Evolutionary conservation across 129 eudicot genomes (phyloP), one percentile per base, ranked within the genome.

Genomic region (Flaveria linearis): DNA sequence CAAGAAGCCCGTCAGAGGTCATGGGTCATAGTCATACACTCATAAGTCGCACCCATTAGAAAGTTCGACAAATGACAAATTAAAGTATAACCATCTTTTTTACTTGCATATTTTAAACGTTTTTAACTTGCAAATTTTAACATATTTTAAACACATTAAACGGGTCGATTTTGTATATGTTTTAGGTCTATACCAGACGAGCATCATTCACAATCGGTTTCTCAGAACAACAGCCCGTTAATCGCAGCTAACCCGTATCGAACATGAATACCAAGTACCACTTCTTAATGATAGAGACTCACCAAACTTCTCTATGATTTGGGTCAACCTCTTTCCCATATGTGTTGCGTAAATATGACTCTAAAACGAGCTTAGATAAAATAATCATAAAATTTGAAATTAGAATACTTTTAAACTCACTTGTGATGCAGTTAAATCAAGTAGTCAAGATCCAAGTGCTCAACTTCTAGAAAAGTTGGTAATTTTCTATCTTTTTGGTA

Each of bases 381-480:
- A 63, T 63, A 63, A 63, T 63, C 69, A 30, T 63, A 63, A 63
- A 63, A 0, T 63, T 63, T 61, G 17, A 61, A 61, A 14, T 61
- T 61, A 25, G 69, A 63, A 63, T 63, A 30, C 30, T 63, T 63
- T 28, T 63, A 30, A 30, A 30, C 69, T 63, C 69, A 63, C 5
- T 63, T 63, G 69, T 63, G 69, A 30, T 63, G 69, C 69, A 63
- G 69, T 63, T 63, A 63, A 63, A 63, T 63, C 69, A 63, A 30
- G 46, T 30, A 63, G 69, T 63, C 69, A 63, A 63, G 69, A 63
- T 63, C 33, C 42, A 63, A 63, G 69, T 28, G 69, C 69, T 63
- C 43, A 0, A 63, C 69, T 63, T 63, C 69, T 63, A 63, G 69
- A 63, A 63, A 63, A 63, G 69, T 30, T 63, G 1, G 17, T 26